These are phyloP conservation scores for Scutellaria minor DNA, from an alignment of 257 asterid genomes.

Conservation along the genomic window DNA sequence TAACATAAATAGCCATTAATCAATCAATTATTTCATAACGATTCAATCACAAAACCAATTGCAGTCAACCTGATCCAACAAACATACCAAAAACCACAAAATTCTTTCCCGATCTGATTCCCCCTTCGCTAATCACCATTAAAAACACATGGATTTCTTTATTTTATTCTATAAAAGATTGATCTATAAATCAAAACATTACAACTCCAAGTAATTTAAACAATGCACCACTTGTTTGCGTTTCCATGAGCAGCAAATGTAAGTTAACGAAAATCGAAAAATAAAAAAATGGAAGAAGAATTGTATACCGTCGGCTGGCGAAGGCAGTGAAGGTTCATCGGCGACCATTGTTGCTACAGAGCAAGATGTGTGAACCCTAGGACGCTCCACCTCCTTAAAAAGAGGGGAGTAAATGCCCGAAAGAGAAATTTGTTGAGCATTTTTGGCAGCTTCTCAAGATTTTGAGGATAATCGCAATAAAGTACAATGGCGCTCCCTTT, in stretches of 20 bases:
- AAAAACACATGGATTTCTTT: not conserved
- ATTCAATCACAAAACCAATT: constrained; percentile 4
- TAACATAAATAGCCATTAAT: not conserved
- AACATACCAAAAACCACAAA: not conserved
- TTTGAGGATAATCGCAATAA: constrained; percentile 3
- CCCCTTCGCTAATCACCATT: not conserved
- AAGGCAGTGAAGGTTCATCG: constrained; percentile 16
- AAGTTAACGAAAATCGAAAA: not conserved
- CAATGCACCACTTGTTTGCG: not conserved
- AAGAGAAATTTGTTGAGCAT: constrained; percentile 12
- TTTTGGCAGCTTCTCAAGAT: constrained; percentile 21
- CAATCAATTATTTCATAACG: not conserved
- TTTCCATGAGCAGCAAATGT: constrained; percentile 5
- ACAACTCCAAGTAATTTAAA: constrained; percentile 6
- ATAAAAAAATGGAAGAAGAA: not conserved
- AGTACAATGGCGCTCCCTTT: constrained; percentile 17
- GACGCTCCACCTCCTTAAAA: not conserved
- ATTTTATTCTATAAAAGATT: no score
- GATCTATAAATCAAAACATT: constrained; percentile 10
- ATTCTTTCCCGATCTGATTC: not conserved
- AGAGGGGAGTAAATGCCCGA: not conserved
- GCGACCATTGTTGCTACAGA: constrained; percentile 17
- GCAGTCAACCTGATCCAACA: not conserved
- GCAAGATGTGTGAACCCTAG: constrained; percentile 29
- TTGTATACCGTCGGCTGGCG: constrained; percentile 15